phyloP scores from a whole-genome alignment of 257 asterid species.

The Handroanthus guayacan region DNA sequence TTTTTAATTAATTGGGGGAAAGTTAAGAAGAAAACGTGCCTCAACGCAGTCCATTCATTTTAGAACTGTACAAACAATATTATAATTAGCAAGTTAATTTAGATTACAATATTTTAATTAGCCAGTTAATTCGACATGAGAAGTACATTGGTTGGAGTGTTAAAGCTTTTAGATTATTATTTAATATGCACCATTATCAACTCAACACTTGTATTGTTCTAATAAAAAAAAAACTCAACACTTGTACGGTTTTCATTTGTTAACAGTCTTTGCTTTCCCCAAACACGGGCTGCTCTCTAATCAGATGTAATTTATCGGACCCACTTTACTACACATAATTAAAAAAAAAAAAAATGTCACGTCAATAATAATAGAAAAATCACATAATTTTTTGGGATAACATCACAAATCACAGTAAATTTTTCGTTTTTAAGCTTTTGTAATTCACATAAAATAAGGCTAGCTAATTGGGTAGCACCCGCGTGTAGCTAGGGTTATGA shows the following conservation, averaged over 20 bases:
- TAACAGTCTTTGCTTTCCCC: neutral
- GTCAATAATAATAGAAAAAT: no score
- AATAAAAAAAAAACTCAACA: no score
- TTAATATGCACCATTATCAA: neutral
- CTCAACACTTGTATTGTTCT: no score
- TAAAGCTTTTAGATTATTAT: constrained; percentile 22
- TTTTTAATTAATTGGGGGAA: constrained; percentile 21
- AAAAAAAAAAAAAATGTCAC: no score
- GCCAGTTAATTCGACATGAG: neutral
- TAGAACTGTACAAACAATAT: constrained; percentile 29
- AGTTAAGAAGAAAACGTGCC: constrained; percentile 49
- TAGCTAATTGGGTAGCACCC: no score
- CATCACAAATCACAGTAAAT: no score
- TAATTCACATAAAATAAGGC: no score
- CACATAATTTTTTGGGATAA: no score
- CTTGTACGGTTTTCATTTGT: constrained; percentile 25
- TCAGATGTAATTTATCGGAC: neutral
- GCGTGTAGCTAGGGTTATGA: no score
- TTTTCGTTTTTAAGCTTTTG: no score
- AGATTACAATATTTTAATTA: constrained; percentile 33
- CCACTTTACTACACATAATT: no score
- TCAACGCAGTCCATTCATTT: constrained; percentile 48
- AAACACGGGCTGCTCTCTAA: constrained; percentile 4
- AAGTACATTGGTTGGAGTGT: constrained; percentile 38
- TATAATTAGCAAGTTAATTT: constrained; percentile 26